Evolutionary conservation across 139 green algal species (phyloP), one percentile per base, ranked within the genome.

Genomic region (Chlorella sp.): DNA sequence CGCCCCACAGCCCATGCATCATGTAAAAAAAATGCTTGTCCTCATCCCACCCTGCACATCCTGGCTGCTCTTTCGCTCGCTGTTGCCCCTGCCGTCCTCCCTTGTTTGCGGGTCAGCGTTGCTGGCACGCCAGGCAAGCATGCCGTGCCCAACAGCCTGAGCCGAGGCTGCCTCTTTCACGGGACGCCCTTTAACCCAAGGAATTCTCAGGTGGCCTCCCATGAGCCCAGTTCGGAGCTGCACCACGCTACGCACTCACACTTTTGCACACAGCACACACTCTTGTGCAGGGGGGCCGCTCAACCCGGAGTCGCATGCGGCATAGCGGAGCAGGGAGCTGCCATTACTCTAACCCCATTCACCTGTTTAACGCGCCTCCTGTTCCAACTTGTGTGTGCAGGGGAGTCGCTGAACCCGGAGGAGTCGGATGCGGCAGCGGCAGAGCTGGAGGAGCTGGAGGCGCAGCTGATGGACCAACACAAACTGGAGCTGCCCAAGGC

Each of bases 391-490:
- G 21, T 26, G 3, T 34, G 12, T n/a, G 39, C 83, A 88, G 84
- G 84, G 37, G 68, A 88, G 39, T 88, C 84, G 26, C 84, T 88
- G 39, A 81, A 81, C 19, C 68, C 84, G 1, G 84, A 88, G 39
- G 68, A 88, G 39, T 24, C 71, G 32, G 66, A 88, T 66, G 84
- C 84, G 30, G 84, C 84, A 5, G 84, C 57, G 14, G 39, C 26
- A 2, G 84, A 88, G 42, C 84, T 88, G 39, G 26, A 64, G 3
- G 39, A 88, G 39, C 42, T 88, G 37, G 84, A 88, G 71, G 40
- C 40, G 39, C 84, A 88, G 84, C 71, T 88, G 28, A 68, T 88
- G 68, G 84, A 88, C 39, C 26, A 64, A 28, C 84, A 88, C 14
- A 16, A 39, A 28, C 84, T 88, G 68, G 84, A 88, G 66, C 77